Evolutionary conservation across 371 early-diverging fungal genomes (phyloP), one percentile per base, ranked within the genome.

Genomic region (Mortierella polycephala): DNA sequence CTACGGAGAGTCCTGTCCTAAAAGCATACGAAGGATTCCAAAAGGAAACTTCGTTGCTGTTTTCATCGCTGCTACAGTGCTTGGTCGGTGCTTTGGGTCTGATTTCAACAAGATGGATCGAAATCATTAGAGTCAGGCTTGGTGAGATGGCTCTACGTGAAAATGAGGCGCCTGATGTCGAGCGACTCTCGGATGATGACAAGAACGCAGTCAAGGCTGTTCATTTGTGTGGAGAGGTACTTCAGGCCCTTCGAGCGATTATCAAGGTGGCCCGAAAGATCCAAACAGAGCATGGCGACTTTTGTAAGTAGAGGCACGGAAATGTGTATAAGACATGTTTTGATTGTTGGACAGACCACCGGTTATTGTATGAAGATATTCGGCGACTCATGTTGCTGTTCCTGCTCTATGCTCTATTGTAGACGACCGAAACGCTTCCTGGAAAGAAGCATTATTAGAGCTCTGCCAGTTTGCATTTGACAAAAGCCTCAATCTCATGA

Each of bases 401-500:
- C 16, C 13, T 62, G 40, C 20, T 9, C 52, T 53, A 14, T 14
- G 20, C 7, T 58, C 16, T 57, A 37, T 7, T 7, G 10, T 64
- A 65, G 75, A 69, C 23, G 60, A 69, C 20, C 50, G 51, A 16
- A 75, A 75, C 30, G 40, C 39, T 0, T 41, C 66, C 30, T 75
- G 75, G 75, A 30, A 66, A 57, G 64, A 75, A 14, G 69, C 75
- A 7, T 46, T 69, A 1, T 13, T 69, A 37, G 75, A 64, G n/a
- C 62, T 75, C 12, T 54, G 45, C 7, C 69, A 75, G 52, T 55
- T 61, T 60, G 59, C 69, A 7, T 40, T 69, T 11, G 69, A 62
- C 51, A 62, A 60, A 10, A 54, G 75, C 13, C 14, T 67, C 21
- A 30, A 21, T 41, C 13, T 74, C 46, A 63, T 74, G 72, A 53